Base-by-base conservation (phyloP, 164 flowering plant species). In the Sextonia rubra region DNA sequence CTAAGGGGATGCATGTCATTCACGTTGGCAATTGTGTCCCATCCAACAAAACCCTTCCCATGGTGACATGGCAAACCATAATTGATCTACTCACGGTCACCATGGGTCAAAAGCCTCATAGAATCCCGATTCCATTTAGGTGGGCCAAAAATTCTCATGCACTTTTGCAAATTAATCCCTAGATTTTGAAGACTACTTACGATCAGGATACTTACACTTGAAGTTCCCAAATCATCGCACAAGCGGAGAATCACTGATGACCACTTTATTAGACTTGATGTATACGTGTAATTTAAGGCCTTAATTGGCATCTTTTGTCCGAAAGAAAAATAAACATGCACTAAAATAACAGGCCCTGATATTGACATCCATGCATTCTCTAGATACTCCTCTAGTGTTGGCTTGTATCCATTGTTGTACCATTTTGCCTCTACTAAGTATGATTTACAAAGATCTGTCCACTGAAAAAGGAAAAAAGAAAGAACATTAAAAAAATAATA, bases 351-450 rank as follows among this genome's bases (percentile, higher is more conserved):
- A 14, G 79, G 74, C 23, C 78, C 86, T 17, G 80, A 68, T 3
- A 84, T 79, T 17, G 89, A 83, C 56, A 74, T 76, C 82, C 80
- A 80, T 24, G 79, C 86, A 72, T 83, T 30, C 0, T 8, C 11
- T 73, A 81, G 71, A 64, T 83, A 81, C 66, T 80, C 86, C 5
- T 75, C 81, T 20, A 78, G 23, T 12, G 70, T 73, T 22, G 87
- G 85, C 0, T 72, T 30, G 29, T 80, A 73, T 5, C 66, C 74
- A 60, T 74, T 56, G 11, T 67, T 30, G 20, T 56, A 66, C 81
- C 86, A 81, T 71, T 70, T 79, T 37, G 77, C 78, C 66, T 77
- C 86, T 4, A 24, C 64, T 1, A 77, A 5, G 69, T 84, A 82
- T 8, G 72, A 74, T 49, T 69, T 49, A 48, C 71, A 49, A 18